A percentile compares a stretch with the other conserved stretches of the same genome.
These are phyloP conservation scores for Botrytis elliptica DNA, from an alignment of 2,329 filamentous ascomycete genomes.

Conservation along the genomic window DNA sequence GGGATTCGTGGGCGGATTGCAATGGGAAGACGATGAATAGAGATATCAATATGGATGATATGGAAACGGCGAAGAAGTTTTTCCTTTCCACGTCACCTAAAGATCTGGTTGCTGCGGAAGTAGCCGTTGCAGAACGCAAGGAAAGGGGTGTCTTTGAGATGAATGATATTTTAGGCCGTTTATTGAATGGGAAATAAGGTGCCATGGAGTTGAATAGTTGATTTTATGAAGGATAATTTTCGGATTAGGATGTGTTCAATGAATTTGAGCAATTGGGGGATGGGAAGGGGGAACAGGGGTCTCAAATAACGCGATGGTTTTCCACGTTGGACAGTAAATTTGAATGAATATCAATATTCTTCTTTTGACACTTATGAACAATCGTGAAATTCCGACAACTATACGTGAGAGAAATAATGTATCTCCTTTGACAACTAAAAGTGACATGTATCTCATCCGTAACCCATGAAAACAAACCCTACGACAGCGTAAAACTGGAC, in stretches of 20 bases:
- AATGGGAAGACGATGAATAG: neutral
- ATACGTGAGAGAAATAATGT: neutral
- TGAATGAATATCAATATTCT: neutral
- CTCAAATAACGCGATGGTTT: neutral
- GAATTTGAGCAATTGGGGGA: neutral
- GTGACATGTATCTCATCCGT: no score
- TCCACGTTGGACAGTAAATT: neutral
- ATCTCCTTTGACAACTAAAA: neutral
- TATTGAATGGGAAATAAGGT: neutral
- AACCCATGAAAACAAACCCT: neutral
- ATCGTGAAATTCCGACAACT: neutral
- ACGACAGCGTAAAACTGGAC: neutral
- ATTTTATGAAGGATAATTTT: neutral
- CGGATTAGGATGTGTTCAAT: neutral
- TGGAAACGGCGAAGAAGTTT: neutral
- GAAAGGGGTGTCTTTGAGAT: neutral
- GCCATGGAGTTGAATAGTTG: rapidly evolving
- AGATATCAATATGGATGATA: neutral
- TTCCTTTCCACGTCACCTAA: neutral
- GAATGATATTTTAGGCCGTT: neutral
- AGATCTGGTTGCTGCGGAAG: neutral
- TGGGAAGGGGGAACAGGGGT: neutral
- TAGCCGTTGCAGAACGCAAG: neutral
- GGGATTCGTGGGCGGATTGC: neutral
- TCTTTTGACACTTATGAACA: no score